These are phyloP conservation scores for Elaeis guineensis DNA, from an alignment of 176 grass and related monocot genomes.

Conservation along the genomic window DNA sequence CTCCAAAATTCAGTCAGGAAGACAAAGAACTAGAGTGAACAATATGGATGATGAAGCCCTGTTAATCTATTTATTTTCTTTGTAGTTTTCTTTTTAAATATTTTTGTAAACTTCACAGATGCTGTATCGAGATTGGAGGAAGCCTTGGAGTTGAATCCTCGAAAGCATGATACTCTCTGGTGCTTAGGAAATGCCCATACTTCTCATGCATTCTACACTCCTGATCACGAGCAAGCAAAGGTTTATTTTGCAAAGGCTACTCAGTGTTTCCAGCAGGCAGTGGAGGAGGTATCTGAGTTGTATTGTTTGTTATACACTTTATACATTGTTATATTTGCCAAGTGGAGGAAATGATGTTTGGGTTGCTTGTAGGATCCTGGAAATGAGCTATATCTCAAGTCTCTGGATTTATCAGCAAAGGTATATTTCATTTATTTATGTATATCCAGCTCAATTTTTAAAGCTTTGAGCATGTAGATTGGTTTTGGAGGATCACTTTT, in stretches of 20 bases:
- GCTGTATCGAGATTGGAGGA: slow-evolving; percentile 37
- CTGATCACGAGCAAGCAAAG: slow-evolving; percentile 21
- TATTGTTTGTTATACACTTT: neutral
- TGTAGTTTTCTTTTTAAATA: neutral
- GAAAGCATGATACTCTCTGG: slow-evolving; percentile 39
- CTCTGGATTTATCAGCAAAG: slow-evolving; percentile 30
- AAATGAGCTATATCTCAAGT: slow-evolving; percentile 41
- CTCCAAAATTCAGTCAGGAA: neutral
- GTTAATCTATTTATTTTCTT: neutral
- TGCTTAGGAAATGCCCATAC: slow-evolving; percentile 46
- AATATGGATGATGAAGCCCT: too few relatives aligned
- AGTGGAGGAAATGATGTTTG: slow-evolving; percentile 1
- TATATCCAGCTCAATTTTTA: too few relatives aligned
- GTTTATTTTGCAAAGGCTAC: slow-evolving; percentile 37
- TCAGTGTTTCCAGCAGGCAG: slow-evolving; percentile 31
- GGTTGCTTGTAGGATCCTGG: slow-evolving; percentile 38
- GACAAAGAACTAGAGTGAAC: neutral
- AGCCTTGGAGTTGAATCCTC: slow-evolving; percentile 34
- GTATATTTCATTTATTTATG: slow-evolving; percentile 6
- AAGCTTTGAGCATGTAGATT: too few relatives aligned
- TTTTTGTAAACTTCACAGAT: slow-evolving; percentile 12
- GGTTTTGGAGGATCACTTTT: too few relatives aligned
- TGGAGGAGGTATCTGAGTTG: slow-evolving; percentile 30
- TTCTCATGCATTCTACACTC: slow-evolving; percentile 24
- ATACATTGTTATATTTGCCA: neutral